Evolutionary conservation across 176 grass and related monocot genomes (phyloP), one percentile per base, ranked within the genome.

Genomic region (Avena eriantha): DNA sequence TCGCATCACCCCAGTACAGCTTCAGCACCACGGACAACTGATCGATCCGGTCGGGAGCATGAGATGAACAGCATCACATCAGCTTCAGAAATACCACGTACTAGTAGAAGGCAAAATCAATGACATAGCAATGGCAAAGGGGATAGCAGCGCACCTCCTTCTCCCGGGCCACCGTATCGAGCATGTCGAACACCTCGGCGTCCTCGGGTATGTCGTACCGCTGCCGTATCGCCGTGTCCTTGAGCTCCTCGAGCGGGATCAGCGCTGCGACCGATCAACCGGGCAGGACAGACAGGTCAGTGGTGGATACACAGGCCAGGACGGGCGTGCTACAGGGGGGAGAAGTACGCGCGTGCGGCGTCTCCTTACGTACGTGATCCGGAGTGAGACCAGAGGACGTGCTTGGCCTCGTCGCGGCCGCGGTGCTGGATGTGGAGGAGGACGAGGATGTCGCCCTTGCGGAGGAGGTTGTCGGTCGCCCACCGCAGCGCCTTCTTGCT

Each of bases 401-500:
- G 86, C 83, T 87, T 86, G 29, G 77, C 61, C 72, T 92, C 78
- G 1, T 83, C 66, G 29, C 65, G 77, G 61, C 78, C 51, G 46
- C 81, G 90, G 73, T 93, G 88, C 15, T 58, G 57, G 85, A 94
- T 63, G 87, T 93, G 95, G 84, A 97, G 90, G 66, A 97, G 81
- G 87, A 90, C 56, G 78, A 97, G 68, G 11, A 80, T 93, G 87
- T 94, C 92, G 36, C 95, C 90, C 68, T 74, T 84, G 82, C 82
- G 79, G 24, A 61, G 69, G 3, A 97, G 88, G 87, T 97, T 97
- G 82, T 91, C 89, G 0, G 85, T 18, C 45, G 95, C 85, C 95
- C 95, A 97, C 33, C 22, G 12, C 54, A 95, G 88, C 69, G 92
- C 92, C 76, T 80, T 84, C 86, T 97, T 97, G 95, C 95, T 97